Conservation (phyloP, 257 asterid species). For the Solanum megistacrolobum region DNA sequence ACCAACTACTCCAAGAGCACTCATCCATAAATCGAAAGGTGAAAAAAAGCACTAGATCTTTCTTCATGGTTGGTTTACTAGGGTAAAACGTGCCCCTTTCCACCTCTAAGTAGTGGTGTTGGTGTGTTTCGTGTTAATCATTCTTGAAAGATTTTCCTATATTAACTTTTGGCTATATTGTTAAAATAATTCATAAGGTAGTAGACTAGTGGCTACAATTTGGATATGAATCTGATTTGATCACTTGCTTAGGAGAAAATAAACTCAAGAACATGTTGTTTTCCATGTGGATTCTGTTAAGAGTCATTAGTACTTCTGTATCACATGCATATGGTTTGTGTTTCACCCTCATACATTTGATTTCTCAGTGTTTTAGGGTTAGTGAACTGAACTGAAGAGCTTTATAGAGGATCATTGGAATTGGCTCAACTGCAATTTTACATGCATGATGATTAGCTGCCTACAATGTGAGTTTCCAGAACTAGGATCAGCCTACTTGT, state of each 20-base stretch:
- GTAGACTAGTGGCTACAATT: neutral
- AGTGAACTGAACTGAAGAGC: neutral
- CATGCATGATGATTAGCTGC: neutral
- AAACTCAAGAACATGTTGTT: neutral
- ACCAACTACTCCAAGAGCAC: too few relatives aligned
- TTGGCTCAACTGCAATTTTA: neutral
- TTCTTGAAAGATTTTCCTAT: neutral
- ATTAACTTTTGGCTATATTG: neutral
- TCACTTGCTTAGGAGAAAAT: neutral
- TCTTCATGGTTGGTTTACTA: neutral
- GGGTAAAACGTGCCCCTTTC: neutral
- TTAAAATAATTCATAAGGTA: neutral
- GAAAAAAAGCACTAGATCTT: neutral
- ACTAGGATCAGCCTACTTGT: neutral
- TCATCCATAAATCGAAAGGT: neutral
- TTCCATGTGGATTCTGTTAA: neutral
- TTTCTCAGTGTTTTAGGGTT: neutral
- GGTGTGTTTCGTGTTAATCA: neutral
- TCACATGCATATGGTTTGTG: neutral
- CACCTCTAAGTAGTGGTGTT: neutral
- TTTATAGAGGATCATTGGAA: neutral
- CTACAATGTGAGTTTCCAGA: neutral
- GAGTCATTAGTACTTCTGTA: neutral
- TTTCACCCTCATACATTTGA: neutral
- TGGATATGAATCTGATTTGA: neutral